These are phyloP conservation scores for Polysphondylium violaceum DNA, from an alignment of 78 protist genomes.

Conservation along the genomic window DNA sequence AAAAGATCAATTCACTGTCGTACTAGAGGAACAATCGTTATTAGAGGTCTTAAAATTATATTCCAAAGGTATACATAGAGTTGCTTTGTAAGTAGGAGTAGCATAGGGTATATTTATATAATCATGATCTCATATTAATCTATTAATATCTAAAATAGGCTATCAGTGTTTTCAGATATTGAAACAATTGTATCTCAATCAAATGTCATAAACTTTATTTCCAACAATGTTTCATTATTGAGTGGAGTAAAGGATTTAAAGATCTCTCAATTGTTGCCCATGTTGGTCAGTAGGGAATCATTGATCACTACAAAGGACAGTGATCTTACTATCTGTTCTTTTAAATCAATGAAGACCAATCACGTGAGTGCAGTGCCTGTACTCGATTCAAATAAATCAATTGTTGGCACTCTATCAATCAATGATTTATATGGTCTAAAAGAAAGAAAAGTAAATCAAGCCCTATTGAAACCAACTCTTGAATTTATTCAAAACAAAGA, in stretches of 20 bases:
- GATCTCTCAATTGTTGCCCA: neutral
- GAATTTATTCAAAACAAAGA: conserved; percentile 5
- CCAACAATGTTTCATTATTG: conserved; percentile 1
- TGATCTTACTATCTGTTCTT: neutral
- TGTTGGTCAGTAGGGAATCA: neutral
- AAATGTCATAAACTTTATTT: conserved; percentile 19
- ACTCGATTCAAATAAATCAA: neutral
- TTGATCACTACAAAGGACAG: neutral
- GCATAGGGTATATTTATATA: too few species aligned
- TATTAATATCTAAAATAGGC: too few species aligned
- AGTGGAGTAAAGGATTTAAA: neutral
- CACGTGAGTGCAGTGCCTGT: conserved; percentile 34
- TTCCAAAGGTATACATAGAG: conserved; percentile 25
- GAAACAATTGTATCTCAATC: conserved; percentile 34
- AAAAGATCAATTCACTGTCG: conserved; percentile 53
- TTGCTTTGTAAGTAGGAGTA: too few species aligned
- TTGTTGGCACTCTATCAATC: conserved; percentile 31
- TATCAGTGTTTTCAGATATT: conserved; percentile 49
- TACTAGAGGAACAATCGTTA: conserved; percentile 39
- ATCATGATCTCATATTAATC: too few species aligned
- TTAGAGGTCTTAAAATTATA: conserved; percentile 49
- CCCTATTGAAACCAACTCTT: neutral
- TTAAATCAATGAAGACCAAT: conserved; percentile 6
- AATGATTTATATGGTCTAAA: conserved; percentile 40
- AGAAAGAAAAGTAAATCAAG: conserved; percentile 12